Conservation (phyloP, 2,329 filamentous ascomycete genomes). For the Ophiostoma piceae region DNA sequence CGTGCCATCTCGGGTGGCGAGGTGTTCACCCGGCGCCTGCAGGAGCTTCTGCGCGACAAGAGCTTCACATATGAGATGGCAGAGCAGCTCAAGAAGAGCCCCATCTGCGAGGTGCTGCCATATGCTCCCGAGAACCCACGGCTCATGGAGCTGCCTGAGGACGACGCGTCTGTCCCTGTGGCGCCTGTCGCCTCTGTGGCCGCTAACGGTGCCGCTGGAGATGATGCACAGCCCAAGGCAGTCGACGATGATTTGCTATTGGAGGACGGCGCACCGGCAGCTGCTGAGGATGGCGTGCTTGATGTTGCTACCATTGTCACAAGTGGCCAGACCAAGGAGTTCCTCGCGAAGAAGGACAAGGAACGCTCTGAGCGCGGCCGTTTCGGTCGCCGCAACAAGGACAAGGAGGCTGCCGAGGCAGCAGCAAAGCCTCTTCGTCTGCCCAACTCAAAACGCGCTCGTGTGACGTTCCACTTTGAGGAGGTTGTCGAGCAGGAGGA, state of each 20-base stretch:
- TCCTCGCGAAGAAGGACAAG: constrained; percentile 75
- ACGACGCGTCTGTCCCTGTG: constrained; percentile 8
- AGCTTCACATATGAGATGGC: constrained; percentile 61
- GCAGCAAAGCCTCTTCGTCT: constrained; percentile 53
- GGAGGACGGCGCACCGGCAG: constrained; percentile 39
- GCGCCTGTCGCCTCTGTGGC: constrained; percentile 24
- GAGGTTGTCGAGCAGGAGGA: constrained; percentile 57
- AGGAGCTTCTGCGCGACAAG: constrained; percentile 58
- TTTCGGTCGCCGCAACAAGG: constrained; percentile 56
- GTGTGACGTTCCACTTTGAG: constrained; percentile 69
- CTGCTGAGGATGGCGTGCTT: constrained; percentile 61
- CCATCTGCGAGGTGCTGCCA: constrained; percentile 61
- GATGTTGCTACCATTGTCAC: constrained; percentile 83
- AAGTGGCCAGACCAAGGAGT: constrained; percentile 74
- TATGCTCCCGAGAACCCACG: constrained; percentile 44
- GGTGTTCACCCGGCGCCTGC: constrained; percentile 70
- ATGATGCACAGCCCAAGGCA: constrained; percentile 27
- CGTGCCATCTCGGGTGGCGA: constrained; percentile 70
- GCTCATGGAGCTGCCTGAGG: constrained; percentile 42
- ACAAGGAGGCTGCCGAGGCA: constrained; percentile 48
- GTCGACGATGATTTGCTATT: constrained; percentile 30
- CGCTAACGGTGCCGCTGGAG: constrained; percentile 32
- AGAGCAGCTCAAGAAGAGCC: constrained; percentile 63
- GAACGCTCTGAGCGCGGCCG: constrained; percentile 65
- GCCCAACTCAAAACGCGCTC: constrained; percentile 66